phyloP scores from a whole-genome alignment of 305 asterid genomes.

The Solanum aculeatissimum region DNA sequence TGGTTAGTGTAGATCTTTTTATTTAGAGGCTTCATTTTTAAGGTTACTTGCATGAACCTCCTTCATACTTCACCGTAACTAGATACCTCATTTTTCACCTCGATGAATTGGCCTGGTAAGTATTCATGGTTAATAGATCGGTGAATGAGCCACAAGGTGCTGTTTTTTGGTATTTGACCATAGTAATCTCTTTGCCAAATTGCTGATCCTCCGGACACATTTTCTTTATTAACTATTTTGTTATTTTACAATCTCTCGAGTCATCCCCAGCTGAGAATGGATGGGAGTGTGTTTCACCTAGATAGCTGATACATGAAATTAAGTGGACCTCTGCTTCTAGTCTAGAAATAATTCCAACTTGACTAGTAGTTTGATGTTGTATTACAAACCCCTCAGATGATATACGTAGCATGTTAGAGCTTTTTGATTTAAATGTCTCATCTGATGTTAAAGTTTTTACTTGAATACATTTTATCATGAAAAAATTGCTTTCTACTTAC shows the following conservation, averaged over 20 bases:
- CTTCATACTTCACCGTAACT: not conserved
- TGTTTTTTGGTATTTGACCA: not conserved
- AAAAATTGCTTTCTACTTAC: not conserved
- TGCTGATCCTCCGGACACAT: not conserved
- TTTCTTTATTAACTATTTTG: not conserved
- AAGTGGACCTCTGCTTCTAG: not conserved
- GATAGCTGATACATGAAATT: not conserved
- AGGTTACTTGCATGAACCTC: not conserved
- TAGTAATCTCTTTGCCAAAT: not conserved
- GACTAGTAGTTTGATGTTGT: not conserved
- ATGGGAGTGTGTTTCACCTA: not conserved
- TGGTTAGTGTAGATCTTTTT: not conserved
- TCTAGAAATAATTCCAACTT: not conserved
- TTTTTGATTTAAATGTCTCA: not conserved
- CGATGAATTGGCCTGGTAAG: not conserved
- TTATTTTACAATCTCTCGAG: not conserved
- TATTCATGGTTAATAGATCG: not conserved
- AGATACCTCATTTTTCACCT: not conserved
- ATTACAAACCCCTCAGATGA: not conserved
- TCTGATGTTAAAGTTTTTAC: not conserved
- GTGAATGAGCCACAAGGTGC: not conserved
- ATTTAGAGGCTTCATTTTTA: not conserved
- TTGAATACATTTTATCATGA: not conserved
- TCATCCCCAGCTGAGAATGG: not conserved
- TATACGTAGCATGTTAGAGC: not conserved